Conservation (phyloP, 148 eudicot genomes). For the Talinum fruticosum region DNA sequence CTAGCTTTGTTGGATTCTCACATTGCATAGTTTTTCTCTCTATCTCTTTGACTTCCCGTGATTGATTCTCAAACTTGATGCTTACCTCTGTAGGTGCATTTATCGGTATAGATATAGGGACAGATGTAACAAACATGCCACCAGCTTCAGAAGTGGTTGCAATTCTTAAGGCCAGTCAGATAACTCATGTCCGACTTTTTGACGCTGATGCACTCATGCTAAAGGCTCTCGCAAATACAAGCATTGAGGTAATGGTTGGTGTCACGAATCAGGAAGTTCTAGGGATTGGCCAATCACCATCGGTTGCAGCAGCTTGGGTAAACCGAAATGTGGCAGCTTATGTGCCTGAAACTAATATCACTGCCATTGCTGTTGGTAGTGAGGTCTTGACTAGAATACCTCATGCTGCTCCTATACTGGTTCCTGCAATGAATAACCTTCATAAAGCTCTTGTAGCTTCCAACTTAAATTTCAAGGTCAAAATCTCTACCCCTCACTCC, state of each 20-base stretch:
- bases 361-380: slow-evolving; percentile 77
- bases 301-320: slow-evolving; percentile 82
- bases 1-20: too few species aligned
- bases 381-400: slow-evolving; percentile 74
- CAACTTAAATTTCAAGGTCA: slow-evolving; percentile 65
- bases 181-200: slow-evolving; percentile 80
- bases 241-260: slow-evolving; percentile 74
- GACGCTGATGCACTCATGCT: slow-evolving; percentile 73
- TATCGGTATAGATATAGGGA: slow-evolving; percentile 71
- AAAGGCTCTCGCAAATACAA: slow-evolving; percentile 71
- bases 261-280: slow-evolving; percentile 73
- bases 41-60: background rate
- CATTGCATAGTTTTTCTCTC: background rate
- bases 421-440: slow-evolving; percentile 78
- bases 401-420: slow-evolving; percentile 63
- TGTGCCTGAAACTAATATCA: slow-evolving; percentile 78
- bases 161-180: slow-evolving; percentile 53
- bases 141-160: slow-evolving; percentile 57
- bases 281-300: slow-evolving; percentile 66
- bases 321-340: slow-evolving; percentile 74
- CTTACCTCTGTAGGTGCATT: slow-evolving; percentile 49
- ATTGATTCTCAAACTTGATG: background rate
- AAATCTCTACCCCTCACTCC: slow-evolving; percentile 82
- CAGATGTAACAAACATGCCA: slow-evolving; percentile 61
- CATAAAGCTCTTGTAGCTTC: slow-evolving; percentile 86